These are phyloP conservation scores for Spongispora temasekensis DNA, from an alignment of 1,284 basidiomycete genomes.

Conservation along the genomic window DNA sequence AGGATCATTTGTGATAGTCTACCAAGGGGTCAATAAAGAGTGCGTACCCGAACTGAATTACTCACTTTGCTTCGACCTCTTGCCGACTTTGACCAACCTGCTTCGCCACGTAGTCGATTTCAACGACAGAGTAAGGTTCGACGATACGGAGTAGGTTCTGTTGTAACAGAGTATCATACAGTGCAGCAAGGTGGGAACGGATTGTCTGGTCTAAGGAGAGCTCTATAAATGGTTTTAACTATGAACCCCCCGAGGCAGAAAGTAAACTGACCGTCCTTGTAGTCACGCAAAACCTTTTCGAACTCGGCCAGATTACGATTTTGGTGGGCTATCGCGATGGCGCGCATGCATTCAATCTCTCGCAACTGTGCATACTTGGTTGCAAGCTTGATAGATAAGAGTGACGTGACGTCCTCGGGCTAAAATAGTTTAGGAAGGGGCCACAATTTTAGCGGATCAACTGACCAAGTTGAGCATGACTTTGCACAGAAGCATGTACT, in stretches of 20 bases:
- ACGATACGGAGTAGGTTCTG: conserved; percentile 95
- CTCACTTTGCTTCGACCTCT: conserved; percentile 93
- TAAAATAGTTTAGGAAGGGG: conserved; percentile 34
- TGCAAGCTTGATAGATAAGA: conserved; percentile 87
- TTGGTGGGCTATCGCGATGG: conserved; percentile 91
- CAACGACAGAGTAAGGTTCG: conserved; percentile 93
- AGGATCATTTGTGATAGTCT: conserved; percentile 98
- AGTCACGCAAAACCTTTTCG: conserved; percentile 85
- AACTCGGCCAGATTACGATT: conserved; percentile 89
- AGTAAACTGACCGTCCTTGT: conserved; percentile 70
- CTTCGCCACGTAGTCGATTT: conserved; percentile 88
- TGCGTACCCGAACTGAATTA: conserved; percentile 8
- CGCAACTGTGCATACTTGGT: conserved; percentile 80
- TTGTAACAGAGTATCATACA: conserved; percentile 95
- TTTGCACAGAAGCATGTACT: conserved; percentile 98
- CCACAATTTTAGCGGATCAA: not conserved
- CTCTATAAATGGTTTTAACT: conserved; percentile 49
- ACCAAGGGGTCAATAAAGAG: conserved; percentile 7
- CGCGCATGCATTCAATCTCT: conserved; percentile 95
- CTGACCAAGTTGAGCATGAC: conserved; percentile 94
- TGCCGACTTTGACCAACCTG: conserved; percentile 88
- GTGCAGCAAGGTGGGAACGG: conserved; percentile 86
- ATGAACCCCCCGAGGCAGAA: not conserved
- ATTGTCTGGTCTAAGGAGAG: conserved; percentile 94
- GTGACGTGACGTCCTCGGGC: conserved; percentile 91